These are phyloP conservation scores for Olyra latifolia DNA, from an alignment of 176 grass and related monocot species.

Conservation along the genomic window DNA sequence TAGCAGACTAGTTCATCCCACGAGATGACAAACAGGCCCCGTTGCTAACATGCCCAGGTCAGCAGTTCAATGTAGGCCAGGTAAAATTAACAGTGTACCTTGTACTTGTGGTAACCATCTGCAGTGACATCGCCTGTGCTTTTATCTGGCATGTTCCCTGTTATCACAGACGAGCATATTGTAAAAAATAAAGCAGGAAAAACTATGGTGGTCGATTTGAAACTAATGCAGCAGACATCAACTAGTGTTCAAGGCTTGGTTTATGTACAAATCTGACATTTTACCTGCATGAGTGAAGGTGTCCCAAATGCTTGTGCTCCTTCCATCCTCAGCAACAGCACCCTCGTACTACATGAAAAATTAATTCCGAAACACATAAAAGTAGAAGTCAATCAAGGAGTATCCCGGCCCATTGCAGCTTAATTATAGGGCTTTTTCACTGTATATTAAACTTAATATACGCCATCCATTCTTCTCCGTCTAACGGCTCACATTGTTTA, in stretches of 20 bases:
- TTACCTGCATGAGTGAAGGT: slow-evolving; percentile 14
- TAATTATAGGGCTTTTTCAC: too few relatives aligned
- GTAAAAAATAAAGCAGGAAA: background rate
- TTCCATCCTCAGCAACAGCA: slow-evolving; percentile 29
- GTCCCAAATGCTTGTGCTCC: slow-evolving; percentile 41
- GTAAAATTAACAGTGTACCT: background rate
- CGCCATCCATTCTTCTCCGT: too few relatives aligned
- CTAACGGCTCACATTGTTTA: too few relatives aligned
- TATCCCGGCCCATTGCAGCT: too few relatives aligned
- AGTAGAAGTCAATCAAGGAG: background rate
- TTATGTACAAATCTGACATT: background rate
- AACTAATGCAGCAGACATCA: background rate
- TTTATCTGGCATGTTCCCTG: slow-evolving; percentile 1
- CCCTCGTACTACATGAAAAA: slow-evolving; percentile 12
- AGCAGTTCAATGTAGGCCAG: background rate
- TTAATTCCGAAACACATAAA: background rate
- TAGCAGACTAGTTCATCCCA: too few relatives aligned
- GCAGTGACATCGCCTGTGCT: slow-evolving; percentile 14
- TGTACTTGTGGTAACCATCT: slow-evolving; percentile 37
- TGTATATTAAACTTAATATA: too few relatives aligned
- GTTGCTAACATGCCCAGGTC: background rate
- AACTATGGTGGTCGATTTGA: background rate
- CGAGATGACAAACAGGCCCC: too few relatives aligned
- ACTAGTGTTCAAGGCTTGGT: background rate
- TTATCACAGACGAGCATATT: background rate